Base-by-base conservation (phyloP, 2,329 filamentous ascomycete genomes). In the Pestalotiopsis fici region DNA sequence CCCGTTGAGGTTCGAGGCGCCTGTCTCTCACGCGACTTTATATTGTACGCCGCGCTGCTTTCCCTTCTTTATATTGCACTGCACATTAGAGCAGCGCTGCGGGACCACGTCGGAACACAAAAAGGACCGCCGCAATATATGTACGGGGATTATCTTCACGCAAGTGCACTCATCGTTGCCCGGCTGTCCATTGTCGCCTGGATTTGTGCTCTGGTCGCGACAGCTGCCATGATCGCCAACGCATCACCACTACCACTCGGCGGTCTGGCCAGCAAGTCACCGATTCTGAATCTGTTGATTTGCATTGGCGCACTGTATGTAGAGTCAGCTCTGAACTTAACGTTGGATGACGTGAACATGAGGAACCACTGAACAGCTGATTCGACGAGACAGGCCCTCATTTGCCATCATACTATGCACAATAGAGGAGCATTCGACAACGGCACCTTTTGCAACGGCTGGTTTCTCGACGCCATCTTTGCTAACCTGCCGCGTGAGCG, bases 221-320 rank as follows among this genome's bases (percentile, higher is more conserved):
- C 76, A 1, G 69, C 71, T 12, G 67, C 78, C 21, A 68, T 76
- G 67, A 73, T 78, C 13, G 70, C 73, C 7, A 74, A 69, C 57
- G 67, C 67, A 4, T 55, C 63, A 3, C 70, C 59, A 5, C 64
- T 67, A 2, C 70, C 59, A 5, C 64, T 67, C 7, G 63, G 64
- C 4, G 72, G 71, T 1, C 68, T 73, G 67, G 28, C 25, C 69
- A 77, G 61, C 71, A 78, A 66, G 69, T 70, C 75, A 31, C 74
- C 76, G 4, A 75, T 76, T 64, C 65, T 79, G 15, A 70, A 78
- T 60, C 59, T 79, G 35, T 50, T 76, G n/a, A 57, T 78, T n/a
- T 77, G 76, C 37, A 68, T 71, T 12, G 70, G 74, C 56, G 76
- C 76, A 6, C 68, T 79, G 78, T 79, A 74, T 35, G 31, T 35